Evolutionary conservation across 306 rosid species (phyloP).

Genomic region (Dalbergia cochinchinensis): DNA sequence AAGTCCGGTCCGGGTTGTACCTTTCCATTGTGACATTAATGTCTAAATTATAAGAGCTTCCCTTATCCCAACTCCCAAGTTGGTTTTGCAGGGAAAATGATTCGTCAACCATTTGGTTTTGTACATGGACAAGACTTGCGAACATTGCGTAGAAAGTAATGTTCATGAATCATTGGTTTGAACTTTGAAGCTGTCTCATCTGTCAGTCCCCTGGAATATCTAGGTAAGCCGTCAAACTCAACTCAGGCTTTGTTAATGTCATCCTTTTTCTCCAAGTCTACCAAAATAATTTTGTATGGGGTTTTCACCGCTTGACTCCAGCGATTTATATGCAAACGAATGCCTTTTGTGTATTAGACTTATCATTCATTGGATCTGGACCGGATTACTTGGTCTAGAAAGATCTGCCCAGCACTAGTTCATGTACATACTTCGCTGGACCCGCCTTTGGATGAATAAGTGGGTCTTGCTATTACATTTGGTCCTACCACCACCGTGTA

Average conservation of each 20-base stretch:
- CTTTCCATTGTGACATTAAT: neutral
- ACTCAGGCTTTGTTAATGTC: neutral
- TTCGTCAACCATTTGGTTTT: slow-evolving; percentile 41
- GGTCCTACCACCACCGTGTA: neutral
- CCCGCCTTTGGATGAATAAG: too few relatives aligned
- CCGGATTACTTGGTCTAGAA: too few relatives aligned
- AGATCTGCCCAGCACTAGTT: too few relatives aligned
- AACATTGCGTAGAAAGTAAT: slow-evolving; percentile 40
- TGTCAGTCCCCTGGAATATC: slow-evolving; percentile 4
- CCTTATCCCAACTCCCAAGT: neutral
- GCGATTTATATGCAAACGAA: neutral
- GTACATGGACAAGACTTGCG: neutral
- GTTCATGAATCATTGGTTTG: slow-evolving; percentile 10
- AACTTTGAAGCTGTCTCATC: slow-evolving; percentile 27
- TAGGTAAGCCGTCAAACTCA: slow-evolving; percentile 47
- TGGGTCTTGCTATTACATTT: too few relatives aligned
- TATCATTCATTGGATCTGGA: neutral
- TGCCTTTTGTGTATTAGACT: neutral
- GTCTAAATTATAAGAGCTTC: neutral
- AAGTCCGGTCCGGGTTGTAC: neutral
- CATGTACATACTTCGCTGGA: too few relatives aligned
- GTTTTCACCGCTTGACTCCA: slow-evolving; percentile 38
- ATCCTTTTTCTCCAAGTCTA: neutral
- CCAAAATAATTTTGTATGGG: neutral
- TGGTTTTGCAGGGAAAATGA: slow-evolving; percentile 39